phyloP scores from a whole-genome alignment of 352 stramenopile species.

The Pythium catenulatum region DNA sequence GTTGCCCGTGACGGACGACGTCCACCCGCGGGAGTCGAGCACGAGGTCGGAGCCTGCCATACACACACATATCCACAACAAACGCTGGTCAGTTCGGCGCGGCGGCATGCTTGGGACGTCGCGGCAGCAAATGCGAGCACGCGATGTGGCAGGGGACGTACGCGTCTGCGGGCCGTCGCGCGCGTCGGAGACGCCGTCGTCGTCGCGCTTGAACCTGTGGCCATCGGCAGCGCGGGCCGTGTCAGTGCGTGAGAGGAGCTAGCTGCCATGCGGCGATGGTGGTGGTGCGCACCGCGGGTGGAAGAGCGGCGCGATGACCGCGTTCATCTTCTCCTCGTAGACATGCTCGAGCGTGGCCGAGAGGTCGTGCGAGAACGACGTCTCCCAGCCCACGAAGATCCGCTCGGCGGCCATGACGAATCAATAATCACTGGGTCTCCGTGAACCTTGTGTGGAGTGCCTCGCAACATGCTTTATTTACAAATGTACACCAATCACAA shows the following conservation, averaged over 20 bases:
- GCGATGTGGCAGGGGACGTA: slow-evolving; percentile 54
- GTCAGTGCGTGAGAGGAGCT: not conserved
- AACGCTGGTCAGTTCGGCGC: not conserved
- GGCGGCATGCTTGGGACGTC: too few species aligned
- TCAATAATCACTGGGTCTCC: too few species aligned
- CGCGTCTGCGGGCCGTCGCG: slow-evolving; percentile 79
- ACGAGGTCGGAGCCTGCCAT: slow-evolving; percentile 88
- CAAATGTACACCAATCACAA: too few species aligned
- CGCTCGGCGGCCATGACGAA: slow-evolving; percentile 62
- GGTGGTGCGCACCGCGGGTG: slow-evolving; percentile 77
- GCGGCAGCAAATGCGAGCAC: too few species aligned
- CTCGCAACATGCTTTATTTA: too few species aligned
- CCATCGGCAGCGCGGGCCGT: not conserved
- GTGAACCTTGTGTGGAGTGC: too few species aligned
- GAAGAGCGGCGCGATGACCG: slow-evolving; percentile 88
- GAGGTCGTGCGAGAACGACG: slow-evolving; percentile 84
- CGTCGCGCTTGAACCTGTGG: slow-evolving; percentile 84
- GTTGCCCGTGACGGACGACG: slow-evolving; percentile 86
- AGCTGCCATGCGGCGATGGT: not conserved
- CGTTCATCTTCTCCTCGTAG: slow-evolving; percentile 89
- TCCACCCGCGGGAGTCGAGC: slow-evolving; percentile 91
- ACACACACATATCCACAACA: not conserved
- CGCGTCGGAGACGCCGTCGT: slow-evolving; percentile 75
- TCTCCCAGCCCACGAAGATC: slow-evolving; percentile 89
- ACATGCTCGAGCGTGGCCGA: slow-evolving; percentile 79